Evolutionary conservation across 306 rosid genomes (phyloP).

Genomic region (Sicyos edulis): DNA sequence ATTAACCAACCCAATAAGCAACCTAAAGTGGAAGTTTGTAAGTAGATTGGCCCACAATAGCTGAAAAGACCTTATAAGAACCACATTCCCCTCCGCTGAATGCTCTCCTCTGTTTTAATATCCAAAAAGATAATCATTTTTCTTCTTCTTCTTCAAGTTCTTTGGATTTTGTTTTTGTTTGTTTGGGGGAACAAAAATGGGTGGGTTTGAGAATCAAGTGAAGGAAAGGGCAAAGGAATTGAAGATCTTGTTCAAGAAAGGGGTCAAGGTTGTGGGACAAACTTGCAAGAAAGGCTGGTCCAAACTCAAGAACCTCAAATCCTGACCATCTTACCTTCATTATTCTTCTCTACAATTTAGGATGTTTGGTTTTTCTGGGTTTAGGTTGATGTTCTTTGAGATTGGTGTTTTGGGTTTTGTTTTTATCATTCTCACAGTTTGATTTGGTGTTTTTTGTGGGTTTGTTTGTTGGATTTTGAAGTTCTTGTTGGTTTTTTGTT

Average conservation of each 20-base stretch:
- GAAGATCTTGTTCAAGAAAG: slow-evolving; percentile 43
- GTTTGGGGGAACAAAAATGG: slow-evolving; percentile 30
- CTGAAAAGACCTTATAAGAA: background rate
- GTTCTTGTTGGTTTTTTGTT: no score
- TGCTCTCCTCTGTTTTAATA: slow-evolving; percentile 12
- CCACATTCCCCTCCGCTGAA: background rate
- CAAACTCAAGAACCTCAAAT: slow-evolving; percentile 51
- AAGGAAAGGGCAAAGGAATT: slow-evolving; percentile 49
- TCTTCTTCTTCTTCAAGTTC: background rate
- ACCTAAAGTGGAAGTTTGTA: background rate
- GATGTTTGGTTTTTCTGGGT: background rate
- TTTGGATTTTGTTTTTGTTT: background rate
- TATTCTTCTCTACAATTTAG: no score
- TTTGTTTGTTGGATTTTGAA: background rate
- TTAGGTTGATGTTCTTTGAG: background rate
- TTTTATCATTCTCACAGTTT: background rate
- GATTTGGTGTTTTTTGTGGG: background rate
- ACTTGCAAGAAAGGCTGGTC: slow-evolving; percentile 79
- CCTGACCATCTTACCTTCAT: no score
- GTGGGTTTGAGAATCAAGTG: slow-evolving; percentile 51
- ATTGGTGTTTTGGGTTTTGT: background rate
- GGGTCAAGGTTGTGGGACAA: slow-evolving; percentile 55
- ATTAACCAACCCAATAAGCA: background rate
- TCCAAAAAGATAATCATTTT: background rate
- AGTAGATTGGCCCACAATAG: slow-evolving; percentile 28